Percentiles rank a stretch among this genome's conserved stretches.
Conservation (phyloP, 2,329 filamentous ascomycete species). For the Penicillium sp. region DNA sequence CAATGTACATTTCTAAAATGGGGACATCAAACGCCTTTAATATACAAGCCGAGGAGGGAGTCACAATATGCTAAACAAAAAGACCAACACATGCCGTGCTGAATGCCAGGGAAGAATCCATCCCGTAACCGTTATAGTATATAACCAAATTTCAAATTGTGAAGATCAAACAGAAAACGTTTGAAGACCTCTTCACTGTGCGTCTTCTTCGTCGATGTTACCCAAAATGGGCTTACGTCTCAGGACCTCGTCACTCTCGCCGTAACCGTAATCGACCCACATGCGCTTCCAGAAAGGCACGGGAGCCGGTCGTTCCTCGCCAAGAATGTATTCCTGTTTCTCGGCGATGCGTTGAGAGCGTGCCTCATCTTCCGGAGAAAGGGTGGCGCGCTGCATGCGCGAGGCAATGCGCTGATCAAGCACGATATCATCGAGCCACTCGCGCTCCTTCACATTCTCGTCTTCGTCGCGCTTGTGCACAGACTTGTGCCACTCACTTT, state of each 20-base stretch:
- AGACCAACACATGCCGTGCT: conserved; percentile 15
- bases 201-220: conserved; percentile 38
- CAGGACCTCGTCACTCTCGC: conserved; percentile 40
- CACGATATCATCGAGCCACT: conserved; percentile 73
- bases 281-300: conserved; percentile 39
- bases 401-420: conserved; percentile 72
- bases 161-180: not conserved
- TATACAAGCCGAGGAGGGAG: conserved; percentile 24
- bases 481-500: conserved; percentile 81
- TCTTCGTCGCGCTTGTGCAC: conserved; percentile 57
- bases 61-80: conserved; percentile 22
- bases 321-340: conserved; percentile 67
- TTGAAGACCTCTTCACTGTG: conserved; percentile 1
- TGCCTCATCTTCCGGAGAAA: conserved; percentile 67
- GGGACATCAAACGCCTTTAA: conserved; percentile 22
- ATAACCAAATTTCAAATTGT: conserved; percentile 10
- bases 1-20: conserved; percentile 11
- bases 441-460: conserved; percentile 61
- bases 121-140: conserved; percentile 23
- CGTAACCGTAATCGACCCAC: conserved; percentile 43
- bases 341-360: conserved; percentile 62
- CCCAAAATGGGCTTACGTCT: conserved; percentile 41
- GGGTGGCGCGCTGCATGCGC: conserved; percentile 77
- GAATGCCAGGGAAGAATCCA: conserved; percentile 14
- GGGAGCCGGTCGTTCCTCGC: conserved; percentile 50